phyloP scores from a whole-genome alignment of 306 rosid genomes.

The Prunus persica region Prunus_persica_NCBIv2 NC_034012.1:250001-250500 shows the following conservation, averaged over 20 bases:
- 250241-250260: neutral
- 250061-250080: neutral
- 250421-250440: neutral
- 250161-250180: neutral
- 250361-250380: neutral
- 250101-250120: neutral
- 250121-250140: neutral
- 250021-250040: neutral
- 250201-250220: neutral
- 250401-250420: slow-evolving; percentile 1
- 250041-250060: slow-evolving; percentile 5
- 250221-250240: neutral
- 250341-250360: neutral
- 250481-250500: neutral
- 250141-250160: neutral
- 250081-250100: neutral
- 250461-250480: neutral
- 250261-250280: too few relatives aligned
- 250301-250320: neutral
- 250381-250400: neutral
- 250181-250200: neutral
- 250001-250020: neutral
- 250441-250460: slow-evolving; percentile 1
- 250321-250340: neutral
- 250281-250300: too few relatives aligned